These are phyloP conservation scores for Lasiosphaeria hispida DNA, from an alignment of 495 filamentous ascomycete species.

Conservation along the genomic window DNA sequence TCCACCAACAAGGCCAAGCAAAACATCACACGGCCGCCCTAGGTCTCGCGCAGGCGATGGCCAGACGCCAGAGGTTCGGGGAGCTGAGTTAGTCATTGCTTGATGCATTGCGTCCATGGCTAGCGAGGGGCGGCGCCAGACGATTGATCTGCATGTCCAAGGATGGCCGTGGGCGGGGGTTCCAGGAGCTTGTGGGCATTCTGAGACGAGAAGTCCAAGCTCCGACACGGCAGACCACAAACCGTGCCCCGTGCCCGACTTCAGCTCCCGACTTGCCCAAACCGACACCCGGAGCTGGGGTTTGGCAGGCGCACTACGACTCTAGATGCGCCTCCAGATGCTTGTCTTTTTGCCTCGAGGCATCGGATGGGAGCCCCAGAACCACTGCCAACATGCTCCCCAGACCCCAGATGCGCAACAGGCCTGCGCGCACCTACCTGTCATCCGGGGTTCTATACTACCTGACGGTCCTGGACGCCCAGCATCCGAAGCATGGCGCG, in stretches of 20 bases:
- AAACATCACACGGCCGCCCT: too few species aligned
- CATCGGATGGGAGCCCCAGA: too few species aligned
- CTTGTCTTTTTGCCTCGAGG: too few species aligned
- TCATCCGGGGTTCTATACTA: too few species aligned
- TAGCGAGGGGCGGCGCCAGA: slow-evolving; percentile 1
- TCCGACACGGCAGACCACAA: slow-evolving; percentile 18
- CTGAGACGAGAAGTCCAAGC: slow-evolving; percentile 19
- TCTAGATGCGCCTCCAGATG: too few species aligned
- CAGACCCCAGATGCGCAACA: neutral
- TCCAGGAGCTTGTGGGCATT: slow-evolving; percentile 15
- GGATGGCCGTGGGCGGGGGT: slow-evolving; percentile 11
- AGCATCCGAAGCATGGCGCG: neutral
- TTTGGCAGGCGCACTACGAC: too few species aligned
- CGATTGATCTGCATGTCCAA: slow-evolving; percentile 19
- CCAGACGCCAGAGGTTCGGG: too few species aligned
- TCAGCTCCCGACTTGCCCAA: neutral
- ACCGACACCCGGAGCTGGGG: neutral
- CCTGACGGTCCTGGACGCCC: neutral
- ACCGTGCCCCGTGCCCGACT: slow-evolving; percentile 10
- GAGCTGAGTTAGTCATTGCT: too few species aligned
- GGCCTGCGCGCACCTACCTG: neutral
- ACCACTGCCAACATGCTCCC: too few species aligned
- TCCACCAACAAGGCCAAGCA: too few species aligned
- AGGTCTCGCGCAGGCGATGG: too few species aligned
- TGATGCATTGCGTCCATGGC: neutral